A percentile compares a stretch with the other conserved stretches of the same genome.
Evolutionary conservation across 2,329 filamentous ascomycete genomes (phyloP).

Genomic region (Penicillium sp.): DNA sequence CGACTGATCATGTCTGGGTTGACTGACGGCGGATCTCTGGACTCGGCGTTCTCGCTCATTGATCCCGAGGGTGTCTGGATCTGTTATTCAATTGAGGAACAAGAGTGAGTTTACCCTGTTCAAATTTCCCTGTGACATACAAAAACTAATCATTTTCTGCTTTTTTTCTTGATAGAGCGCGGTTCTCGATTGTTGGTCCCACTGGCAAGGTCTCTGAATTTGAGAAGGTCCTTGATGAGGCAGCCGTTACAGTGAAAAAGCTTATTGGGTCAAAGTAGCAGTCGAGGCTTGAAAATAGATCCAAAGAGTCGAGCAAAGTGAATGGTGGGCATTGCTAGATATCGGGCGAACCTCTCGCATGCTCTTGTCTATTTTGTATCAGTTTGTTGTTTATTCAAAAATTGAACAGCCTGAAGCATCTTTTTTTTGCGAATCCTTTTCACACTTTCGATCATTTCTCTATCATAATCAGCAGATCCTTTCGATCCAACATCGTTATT

Average conservation of each 20-base stretch:
- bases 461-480: no score
- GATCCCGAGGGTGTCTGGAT: slow-evolving; percentile 1
- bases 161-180: background rate
- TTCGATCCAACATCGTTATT: no score
- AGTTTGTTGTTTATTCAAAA: no score
- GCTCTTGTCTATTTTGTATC: no score
- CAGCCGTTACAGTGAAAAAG: background rate
- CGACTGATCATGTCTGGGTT: background rate
- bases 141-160: background rate
- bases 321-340: no score
- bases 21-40: background rate
- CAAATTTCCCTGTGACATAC: background rate
- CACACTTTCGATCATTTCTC: no score
- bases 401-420: no score
- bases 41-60: slow-evolving; percentile 7
- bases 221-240: slow-evolving; percentile 1
- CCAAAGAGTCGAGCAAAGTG: no score
- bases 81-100: slow-evolving; percentile 1
- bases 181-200: slow-evolving; percentile 1
- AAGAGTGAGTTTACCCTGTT: background rate
- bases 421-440: no score
- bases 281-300: no score
- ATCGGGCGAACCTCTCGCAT: no score
- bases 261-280: background rate
- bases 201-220: background rate